A percentile compares a stretch with the other conserved stretches of the same genome.
Conservation (phyloP, 2,329 filamentous ascomycete genomes). For the Pseudogymnoascus sp. region DNA sequence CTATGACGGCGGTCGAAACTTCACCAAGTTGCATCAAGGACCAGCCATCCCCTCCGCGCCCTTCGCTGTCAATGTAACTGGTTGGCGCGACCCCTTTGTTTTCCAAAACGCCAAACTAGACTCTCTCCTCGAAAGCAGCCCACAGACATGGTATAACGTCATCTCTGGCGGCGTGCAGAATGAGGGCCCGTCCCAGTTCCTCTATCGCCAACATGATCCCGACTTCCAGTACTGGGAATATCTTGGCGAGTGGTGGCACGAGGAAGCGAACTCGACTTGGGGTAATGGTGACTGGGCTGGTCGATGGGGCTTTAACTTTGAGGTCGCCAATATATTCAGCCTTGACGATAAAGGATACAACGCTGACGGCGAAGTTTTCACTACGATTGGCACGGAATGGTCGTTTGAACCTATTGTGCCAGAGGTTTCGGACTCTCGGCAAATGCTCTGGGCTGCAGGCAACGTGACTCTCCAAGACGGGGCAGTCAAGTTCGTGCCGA, state of each 20-base stretch:
- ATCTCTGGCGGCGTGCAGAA: constrained; percentile 35
- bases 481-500: constrained; percentile 31
- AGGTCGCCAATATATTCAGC: constrained; percentile 36
- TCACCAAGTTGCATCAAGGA: constrained; percentile 32
- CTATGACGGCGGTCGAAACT: constrained; percentile 30
- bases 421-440: constrained; percentile 32
- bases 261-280: constrained; percentile 32
- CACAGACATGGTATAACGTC: constrained; percentile 33
- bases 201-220: constrained; percentile 33
- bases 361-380: constrained; percentile 32
- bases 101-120: constrained; percentile 34
- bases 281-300: constrained; percentile 31
- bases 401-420: constrained; percentile 33
- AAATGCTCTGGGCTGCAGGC: constrained; percentile 36
- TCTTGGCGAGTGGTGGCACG: constrained; percentile 34
- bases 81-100: constrained; percentile 36
- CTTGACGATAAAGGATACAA: constrained; percentile 34
- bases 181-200: constrained; percentile 32
- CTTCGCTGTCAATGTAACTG: constrained; percentile 34
- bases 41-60: constrained; percentile 34
- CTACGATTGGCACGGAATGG: constrained; percentile 37
- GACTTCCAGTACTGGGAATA: constrained; percentile 34
- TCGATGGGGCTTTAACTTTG: constrained; percentile 37
- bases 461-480: constrained; percentile 27
- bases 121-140: constrained; percentile 26